These are phyloP conservation scores for Thalassiosira pacifica DNA, from an alignment of 352 stramenopile genomes.

Conservation along the genomic window DNA sequence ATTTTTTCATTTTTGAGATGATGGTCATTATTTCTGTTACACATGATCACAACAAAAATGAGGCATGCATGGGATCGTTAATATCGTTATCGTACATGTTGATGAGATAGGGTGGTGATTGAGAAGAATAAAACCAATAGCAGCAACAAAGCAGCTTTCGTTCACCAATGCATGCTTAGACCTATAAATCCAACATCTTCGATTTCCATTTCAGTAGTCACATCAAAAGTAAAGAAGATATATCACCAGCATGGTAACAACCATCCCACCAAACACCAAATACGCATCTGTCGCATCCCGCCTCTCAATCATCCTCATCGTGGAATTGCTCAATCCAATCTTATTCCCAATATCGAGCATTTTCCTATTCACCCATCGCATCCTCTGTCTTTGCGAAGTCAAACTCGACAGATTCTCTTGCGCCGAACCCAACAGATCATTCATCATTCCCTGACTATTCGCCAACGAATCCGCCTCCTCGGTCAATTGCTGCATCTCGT, in stretches of 20 bases:
- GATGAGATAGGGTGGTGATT: no score
- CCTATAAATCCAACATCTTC: no score
- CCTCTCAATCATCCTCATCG: conserved; percentile 85
- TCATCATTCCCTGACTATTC: conserved; percentile 74
- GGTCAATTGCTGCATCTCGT: conserved; percentile 73
- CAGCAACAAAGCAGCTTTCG: no score
- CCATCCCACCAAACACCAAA: conserved; percentile 79
- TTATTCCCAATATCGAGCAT: conserved; percentile 80
- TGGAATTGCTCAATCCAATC: conserved; percentile 81
- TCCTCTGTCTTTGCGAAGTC: conserved; percentile 67
- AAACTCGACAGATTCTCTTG: conserved; percentile 70
- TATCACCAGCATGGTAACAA: conserved; percentile 80
- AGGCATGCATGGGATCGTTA: no score
- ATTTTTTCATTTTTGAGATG: no score
- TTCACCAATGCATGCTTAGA: no score
- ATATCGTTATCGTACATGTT: no score
- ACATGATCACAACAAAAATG: no score
- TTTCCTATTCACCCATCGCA: conserved; percentile 74
- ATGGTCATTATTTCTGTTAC: no score
- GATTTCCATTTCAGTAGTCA: no score
- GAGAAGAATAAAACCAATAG: no score
- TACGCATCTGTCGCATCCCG: conserved; percentile 85
- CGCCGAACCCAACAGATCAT: conserved; percentile 73
- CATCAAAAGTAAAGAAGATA: conserved; percentile 82
- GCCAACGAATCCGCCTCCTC: conserved; percentile 76